Evolutionary conservation across 768 basidiomycete species (phyloP), one percentile per base, ranked within the genome.

Genomic region (Leccinum obscurum): DNA sequence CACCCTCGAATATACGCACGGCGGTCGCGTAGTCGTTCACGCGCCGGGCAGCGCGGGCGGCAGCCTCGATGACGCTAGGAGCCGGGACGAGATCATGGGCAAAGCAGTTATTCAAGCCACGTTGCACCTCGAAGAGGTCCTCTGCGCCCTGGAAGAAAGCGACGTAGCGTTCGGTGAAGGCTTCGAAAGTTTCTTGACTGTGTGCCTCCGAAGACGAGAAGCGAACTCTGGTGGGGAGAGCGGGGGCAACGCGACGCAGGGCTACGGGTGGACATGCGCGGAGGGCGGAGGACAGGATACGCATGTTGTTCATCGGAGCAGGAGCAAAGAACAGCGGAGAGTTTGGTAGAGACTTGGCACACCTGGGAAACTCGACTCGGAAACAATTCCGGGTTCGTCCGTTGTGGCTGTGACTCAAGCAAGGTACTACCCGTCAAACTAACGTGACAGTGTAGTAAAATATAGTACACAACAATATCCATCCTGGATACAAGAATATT

Each of bases 81-180:
- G 92, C 85, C 5, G 94, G 94, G 14, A 97, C 95, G 64, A 97
- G 85, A 76, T 99, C 97, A 76, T 98, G 96, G 3, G 97, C 93
- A 75, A 99, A 99, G 81, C 95, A 98, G 84, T 99, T 99, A 83
- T 99, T 98, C 70, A 99, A 81, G 41, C 97, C 97, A 54, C 97
- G 92, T 78, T 99, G 96, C 64, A 99, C 90, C 81, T 99, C 97
- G 73, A 99, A 99, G 59, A 98, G 84, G 79, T 99, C 97, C 72
- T 94, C 87, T 53, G 93, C 94, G 58, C 85, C 83, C 72, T 91
- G 78, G 84, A 99, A 99, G 78, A 99, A 99, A 65, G 81, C 81
- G 71, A 94, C 88, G 78, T 98, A 98, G 72, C 96, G 93, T 62
- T 88, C 84, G 69, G 92, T 93, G 82, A 98, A 98, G 50, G 90